Evolutionary conservation across 495 filamentous ascomycete genomes (phyloP).

Genomic region (Hypoxylon subgilvum): DNA sequence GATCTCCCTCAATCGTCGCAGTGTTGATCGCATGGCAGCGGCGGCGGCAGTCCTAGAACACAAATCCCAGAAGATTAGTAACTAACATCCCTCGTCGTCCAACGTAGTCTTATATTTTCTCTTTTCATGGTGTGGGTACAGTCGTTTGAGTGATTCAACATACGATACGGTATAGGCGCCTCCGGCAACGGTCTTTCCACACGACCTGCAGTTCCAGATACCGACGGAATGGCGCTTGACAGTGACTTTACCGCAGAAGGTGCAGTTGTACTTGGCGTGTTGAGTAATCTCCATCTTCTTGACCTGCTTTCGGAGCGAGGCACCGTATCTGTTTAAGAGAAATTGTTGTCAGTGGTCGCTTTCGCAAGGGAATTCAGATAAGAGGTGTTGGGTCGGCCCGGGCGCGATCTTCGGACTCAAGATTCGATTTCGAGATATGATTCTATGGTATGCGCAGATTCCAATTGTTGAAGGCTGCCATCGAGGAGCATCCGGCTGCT

Average conservation of each 20-base stretch:
- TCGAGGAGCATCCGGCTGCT: no score
- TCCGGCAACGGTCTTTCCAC: slow-evolving; percentile 93
- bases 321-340: slow-evolving; percentile 75
- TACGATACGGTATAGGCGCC: slow-evolving; percentile 97
- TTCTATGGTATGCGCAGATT: no score
- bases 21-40: slow-evolving; percentile 94
- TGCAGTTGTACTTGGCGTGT: slow-evolving; percentile 87
- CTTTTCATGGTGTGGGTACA: no score
- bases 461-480: no score
- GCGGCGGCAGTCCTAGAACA: slow-evolving; percentile 84
- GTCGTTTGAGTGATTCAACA: slow-evolving; percentile 60
- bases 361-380: no score
- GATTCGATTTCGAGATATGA: neutral
- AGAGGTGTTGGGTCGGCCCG: neutral
- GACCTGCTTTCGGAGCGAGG: slow-evolving; percentile 98
- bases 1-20: slow-evolving; percentile 96
- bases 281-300: slow-evolving; percentile 99
- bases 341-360: slow-evolving; percentile 15
- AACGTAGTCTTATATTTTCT: no score
- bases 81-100: neutral
- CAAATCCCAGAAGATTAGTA: slow-evolving; percentile 37
- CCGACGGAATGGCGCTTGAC: slow-evolving; percentile 92
- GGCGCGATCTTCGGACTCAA: neutral
- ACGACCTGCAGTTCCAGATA: slow-evolving; percentile 95
- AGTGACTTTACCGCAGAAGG: slow-evolving; percentile 93